phyloP scores from a whole-genome alignment of 768 basidiomycete genomes.

The Trametes punicea region DNA sequence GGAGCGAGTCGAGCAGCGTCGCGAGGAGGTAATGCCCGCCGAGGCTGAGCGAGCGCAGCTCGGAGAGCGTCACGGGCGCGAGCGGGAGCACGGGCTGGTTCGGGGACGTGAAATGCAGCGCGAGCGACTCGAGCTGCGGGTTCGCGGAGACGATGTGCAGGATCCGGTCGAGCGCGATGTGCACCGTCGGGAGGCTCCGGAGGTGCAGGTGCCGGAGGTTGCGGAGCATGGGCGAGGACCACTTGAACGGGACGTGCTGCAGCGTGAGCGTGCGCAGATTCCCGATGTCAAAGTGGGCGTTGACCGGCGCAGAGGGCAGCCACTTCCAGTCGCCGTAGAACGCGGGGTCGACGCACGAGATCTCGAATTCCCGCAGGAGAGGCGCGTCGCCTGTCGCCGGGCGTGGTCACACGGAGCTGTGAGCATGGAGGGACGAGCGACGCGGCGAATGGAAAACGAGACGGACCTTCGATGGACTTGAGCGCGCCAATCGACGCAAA shows the following conservation, averaged over 20 bases:
- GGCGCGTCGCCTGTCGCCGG: conserved; percentile 75
- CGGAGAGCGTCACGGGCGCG: conserved; percentile 46
- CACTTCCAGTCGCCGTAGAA: conserved; percentile 68
- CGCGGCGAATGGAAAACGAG: background rate
- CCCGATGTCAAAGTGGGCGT: conserved; percentile 37
- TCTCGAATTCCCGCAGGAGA: conserved; percentile 70
- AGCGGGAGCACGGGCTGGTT: conserved; percentile 64
- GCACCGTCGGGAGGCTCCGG: conserved; percentile 59
- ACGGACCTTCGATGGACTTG: conserved; percentile 66
- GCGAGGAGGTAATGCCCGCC: conserved; percentile 67
- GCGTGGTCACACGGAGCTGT: background rate
- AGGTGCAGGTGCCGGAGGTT: conserved; percentile 57
- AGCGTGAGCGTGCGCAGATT: conserved; percentile 57
- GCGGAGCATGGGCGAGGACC: conserved; percentile 71
- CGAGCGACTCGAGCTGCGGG: conserved; percentile 50
- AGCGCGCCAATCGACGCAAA: conserved; percentile 72
- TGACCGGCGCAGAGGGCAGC: conserved; percentile 53
- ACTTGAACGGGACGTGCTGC: conserved; percentile 72
- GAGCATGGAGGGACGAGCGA: too few species aligned
- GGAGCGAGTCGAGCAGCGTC: conserved; percentile 57
- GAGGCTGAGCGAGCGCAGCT: conserved; percentile 52
- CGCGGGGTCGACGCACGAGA: conserved; percentile 64
- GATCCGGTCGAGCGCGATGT: conserved; percentile 65
- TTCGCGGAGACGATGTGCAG: conserved; percentile 62
- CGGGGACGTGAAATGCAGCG: conserved; percentile 60